phyloP scores from a whole-genome alignment of 2,329 filamentous ascomycete species.

The Cladosporium colombiae region DNA sequence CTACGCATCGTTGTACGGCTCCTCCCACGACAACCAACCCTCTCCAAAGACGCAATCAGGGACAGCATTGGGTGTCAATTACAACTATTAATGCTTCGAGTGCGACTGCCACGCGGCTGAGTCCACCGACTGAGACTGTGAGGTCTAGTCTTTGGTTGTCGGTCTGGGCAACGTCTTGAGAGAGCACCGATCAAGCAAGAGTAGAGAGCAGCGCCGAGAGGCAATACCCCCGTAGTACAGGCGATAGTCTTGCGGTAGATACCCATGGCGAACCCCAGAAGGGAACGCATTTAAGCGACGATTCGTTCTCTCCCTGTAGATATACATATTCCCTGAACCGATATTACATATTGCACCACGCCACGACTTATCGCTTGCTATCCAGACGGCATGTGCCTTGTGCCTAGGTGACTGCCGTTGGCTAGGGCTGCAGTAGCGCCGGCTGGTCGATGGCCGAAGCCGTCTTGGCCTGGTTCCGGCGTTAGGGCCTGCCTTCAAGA shows the following conservation, averaged over 20 bases:
- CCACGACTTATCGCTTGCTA: neutral
- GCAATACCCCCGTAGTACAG: neutral
- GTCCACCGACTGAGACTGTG: neutral
- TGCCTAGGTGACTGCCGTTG: neutral
- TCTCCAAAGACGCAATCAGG: too few relatives aligned
- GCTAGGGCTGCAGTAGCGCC: slow-evolving; percentile 14
- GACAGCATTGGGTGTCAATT: neutral
- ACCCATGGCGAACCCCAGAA: neutral
- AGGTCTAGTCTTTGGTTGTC: neutral
- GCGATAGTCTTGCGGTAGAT: too few relatives aligned
- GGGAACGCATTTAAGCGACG: too few relatives aligned
- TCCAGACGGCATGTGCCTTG: neutral
- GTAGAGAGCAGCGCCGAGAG: neutral
- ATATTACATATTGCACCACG: neutral
- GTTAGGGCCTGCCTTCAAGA: neutral
- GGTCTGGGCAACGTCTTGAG: neutral
- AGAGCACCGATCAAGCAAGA: neutral
- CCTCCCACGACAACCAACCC: too few relatives aligned
- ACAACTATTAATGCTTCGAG: neutral
- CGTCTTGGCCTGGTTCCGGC: slow-evolving; percentile 1
- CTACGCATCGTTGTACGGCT: neutral
- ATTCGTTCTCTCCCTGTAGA: neutral
- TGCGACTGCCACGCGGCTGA: neutral
- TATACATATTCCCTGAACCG: neutral
- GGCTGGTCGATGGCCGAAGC: neutral